These are phyloP conservation scores for Telopea speciosissima DNA, from an alignment of 177 flowering plant genomes.

Conservation along the genomic window DNA sequence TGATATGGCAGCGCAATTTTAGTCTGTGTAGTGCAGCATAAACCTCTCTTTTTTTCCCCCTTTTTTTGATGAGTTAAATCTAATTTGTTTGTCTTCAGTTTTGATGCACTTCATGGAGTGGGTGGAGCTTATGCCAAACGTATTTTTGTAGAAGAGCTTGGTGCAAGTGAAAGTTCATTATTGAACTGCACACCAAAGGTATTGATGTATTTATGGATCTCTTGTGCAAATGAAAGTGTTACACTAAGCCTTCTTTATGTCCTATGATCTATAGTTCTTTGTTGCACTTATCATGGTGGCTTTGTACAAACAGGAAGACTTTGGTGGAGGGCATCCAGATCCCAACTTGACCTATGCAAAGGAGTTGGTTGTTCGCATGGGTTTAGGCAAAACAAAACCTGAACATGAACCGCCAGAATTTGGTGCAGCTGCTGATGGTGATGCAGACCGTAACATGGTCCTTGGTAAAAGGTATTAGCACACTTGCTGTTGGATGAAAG, in stretches of 20 bases:
- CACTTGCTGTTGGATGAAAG: neutral
- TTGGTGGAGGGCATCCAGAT: conserved; percentile 99
- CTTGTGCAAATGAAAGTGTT: neutral
- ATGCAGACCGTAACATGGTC: conserved; percentile 97
- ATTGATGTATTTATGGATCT: conserved; percentile 3
- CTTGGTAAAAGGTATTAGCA: conserved; percentile 83
- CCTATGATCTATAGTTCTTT: neutral
- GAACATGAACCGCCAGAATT: conserved; percentile 82
- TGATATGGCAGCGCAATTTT: neutral
- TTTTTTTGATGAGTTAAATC: neutral
- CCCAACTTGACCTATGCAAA: conserved; percentile 98
- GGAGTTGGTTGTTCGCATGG: conserved; percentile 93
- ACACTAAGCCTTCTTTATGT: neutral
- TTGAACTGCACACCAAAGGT: conserved; percentile 93
- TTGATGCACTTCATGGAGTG: conserved; percentile 96
- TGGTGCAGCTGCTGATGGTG: conserved; percentile 99
- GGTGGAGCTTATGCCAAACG: conserved; percentile 92
- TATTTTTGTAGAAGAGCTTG: conserved; percentile 94
- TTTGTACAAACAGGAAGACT: conserved; percentile 66
- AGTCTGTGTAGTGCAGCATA: neutral
- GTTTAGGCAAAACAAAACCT: conserved; percentile 55
- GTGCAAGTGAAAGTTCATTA: conserved; percentile 74
- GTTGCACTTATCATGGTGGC: conserved; percentile 3
- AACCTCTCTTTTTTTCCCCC: no score
- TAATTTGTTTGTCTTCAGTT: conserved; percentile 32